These are phyloP conservation scores for Beauveria sp. DNA, from an alignment of 2,329 filamentous ascomycete genomes.

Conservation along the genomic window DNA sequence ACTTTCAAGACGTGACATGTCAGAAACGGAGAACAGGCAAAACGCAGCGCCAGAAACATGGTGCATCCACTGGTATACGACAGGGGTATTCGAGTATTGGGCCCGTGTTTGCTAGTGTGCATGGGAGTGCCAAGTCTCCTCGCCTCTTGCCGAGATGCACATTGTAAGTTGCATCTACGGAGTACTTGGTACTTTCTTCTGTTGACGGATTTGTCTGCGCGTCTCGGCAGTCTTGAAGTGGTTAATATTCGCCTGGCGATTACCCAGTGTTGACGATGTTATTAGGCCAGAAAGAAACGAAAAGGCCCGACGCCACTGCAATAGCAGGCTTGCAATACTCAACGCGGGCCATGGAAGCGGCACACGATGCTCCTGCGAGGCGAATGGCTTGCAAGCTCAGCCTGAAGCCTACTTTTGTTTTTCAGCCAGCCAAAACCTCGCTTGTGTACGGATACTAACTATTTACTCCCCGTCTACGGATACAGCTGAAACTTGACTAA, in stretches of 20 bases:
- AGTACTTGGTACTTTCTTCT: neutral
- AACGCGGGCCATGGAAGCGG: neutral
- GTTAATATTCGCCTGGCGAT: neutral
- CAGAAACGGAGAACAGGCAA: neutral
- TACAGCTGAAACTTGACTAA: neutral
- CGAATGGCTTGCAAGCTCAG: neutral
- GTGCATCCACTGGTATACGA: neutral
- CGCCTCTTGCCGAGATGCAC: neutral
- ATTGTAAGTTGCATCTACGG: neutral
- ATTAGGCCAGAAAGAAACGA: neutral
- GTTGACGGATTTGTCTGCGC: neutral
- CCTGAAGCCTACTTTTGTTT: neutral
- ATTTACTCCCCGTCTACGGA: neutral
- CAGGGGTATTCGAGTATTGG: neutral
- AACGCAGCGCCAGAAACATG: neutral
- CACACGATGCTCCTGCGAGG: neutral
- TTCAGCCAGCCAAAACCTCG: neutral
- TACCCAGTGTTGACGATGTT: neutral
- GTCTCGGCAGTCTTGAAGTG: neutral
- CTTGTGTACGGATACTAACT: neutral
- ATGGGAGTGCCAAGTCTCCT: neutral
- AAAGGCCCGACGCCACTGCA: neutral
- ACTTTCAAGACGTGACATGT: conserved; percentile 1
- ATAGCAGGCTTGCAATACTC: neutral
- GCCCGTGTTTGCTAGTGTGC: neutral